Evolutionary conservation across 345 rosid genomes (phyloP), one percentile per base, ranked within the genome.

Genomic region (Eutrema yunnanense): DNA sequence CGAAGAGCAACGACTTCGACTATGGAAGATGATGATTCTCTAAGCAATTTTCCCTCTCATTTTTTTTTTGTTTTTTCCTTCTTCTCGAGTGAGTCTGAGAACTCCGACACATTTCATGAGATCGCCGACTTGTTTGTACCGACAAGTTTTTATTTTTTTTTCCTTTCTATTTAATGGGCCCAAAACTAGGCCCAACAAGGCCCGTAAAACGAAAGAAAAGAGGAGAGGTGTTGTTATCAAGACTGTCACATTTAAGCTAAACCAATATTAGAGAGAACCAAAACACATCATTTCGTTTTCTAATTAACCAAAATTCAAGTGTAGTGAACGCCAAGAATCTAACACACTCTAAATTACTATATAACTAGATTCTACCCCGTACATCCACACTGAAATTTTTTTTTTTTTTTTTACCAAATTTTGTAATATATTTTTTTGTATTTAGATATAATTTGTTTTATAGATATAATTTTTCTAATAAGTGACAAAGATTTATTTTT

Each of bases 321-420:
- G 70, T 75, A 75, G 74, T 75, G 65, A 69, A 69, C 70, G 74
- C 65, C 51, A 75, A 61, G 74, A 69, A 69, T 69, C 77, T 57
- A 73, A 57, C 51, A 40, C 41, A 56, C n/a, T 53, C 27, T 34
- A 62, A 2, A 12, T 19, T 62, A 51, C 14, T 62, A 62, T 52
- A 61, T 71, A 59, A 13, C n/a, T n/a, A n/a, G n/a, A n/a, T n/a
- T n/a, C n/a, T n/a, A n/a, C n/a, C n/a, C n/a, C n/a, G n/a, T n/a
- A n/a, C n/a, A n/a, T n/a, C n/a, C n/a, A n/a, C n/a, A n/a, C n/a
- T n/a, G n/a, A n/a, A n/a, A n/a, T n/a, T n/a, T n/a, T n/a, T n/a
- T n/a, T n/a, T n/a, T n/a, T n/a, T n/a, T n/a, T n/a, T n/a, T n/a
- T n/a, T n/a, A n/a, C n/a, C n/a, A n/a, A n/a, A n/a, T n/a, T n/a